These are phyloP conservation scores for Blechomonas ayalai DNA, from an alignment of 208 protist species.

Conservation along the genomic window DNA sequence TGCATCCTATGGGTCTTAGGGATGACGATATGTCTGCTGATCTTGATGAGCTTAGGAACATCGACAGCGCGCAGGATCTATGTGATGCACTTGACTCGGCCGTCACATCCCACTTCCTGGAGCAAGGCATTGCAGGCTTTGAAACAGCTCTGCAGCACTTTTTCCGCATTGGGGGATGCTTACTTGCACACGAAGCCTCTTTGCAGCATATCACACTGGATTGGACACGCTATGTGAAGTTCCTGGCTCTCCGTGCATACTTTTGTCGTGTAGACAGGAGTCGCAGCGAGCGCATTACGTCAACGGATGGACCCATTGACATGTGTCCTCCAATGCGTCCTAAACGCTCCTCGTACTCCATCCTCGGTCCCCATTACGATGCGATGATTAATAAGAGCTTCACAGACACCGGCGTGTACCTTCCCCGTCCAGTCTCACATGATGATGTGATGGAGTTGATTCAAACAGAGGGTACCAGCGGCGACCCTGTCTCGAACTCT, in stretches of 20 bases:
- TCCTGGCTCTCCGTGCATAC: conserved; percentile 72
- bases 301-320: no score
- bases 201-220: conserved; percentile 24
- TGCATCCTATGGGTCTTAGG: neutral
- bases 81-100: conserved; percentile 58
- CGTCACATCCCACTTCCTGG: conserved; percentile 72
- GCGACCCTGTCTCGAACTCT: no score
- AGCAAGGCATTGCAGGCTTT: conserved; percentile 41
- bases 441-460: no score
- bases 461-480: no score
- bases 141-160: conserved; percentile 30
- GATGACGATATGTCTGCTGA: conserved; percentile 9
- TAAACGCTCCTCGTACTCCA: conserved; percentile 25
- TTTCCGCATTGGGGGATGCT: conserved; percentile 36
- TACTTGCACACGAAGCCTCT: conserved; percentile 32
- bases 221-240: conserved; percentile 82
- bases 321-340: no score
- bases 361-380: conserved; percentile 57
- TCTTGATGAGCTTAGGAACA: conserved; percentile 6
- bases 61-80: conserved; percentile 60
- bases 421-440: conserved; percentile 42
- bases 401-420: conserved; percentile 18
- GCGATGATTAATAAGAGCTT: conserved; percentile 31
- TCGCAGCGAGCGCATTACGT: no score
- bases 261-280: conserved; percentile 8